Conservation (phyloP, 306 rosid species). For the Cucurbita argyrosperma region DNA sequence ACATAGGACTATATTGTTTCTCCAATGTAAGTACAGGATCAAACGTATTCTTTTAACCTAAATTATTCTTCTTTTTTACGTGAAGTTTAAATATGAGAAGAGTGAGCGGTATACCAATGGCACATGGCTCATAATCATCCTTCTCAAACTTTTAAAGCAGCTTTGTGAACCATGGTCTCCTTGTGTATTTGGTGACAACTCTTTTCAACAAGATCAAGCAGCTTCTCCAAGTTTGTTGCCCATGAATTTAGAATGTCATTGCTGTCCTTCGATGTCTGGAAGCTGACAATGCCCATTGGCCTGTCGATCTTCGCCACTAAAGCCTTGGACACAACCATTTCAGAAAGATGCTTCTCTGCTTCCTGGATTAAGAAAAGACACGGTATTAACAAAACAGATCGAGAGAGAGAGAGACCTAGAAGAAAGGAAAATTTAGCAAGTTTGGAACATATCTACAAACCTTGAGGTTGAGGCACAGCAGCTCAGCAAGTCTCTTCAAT, state of each 20-base stretch:
- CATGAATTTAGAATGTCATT: conserved; percentile 78
- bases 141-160: conserved; percentile 52
- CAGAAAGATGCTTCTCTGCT: conserved; percentile 93
- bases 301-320: conserved; percentile 83
- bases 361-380: conserved; percentile 32
- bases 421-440: neutral
- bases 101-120: neutral
- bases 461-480: conserved; percentile 8
- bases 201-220: conserved; percentile 94
- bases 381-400: neutral
- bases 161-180: conserved; percentile 92
- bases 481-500: conserved; percentile 11
- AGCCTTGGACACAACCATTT: conserved; percentile 96
- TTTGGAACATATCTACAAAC: neutral
- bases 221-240: conserved; percentile 84
- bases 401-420: neutral
- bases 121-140: neutral
- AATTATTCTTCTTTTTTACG: neutral
- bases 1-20: neutral
- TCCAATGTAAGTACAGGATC: neutral
- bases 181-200: conserved; percentile 96
- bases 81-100: neutral
- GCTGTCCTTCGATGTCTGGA: conserved; percentile 82
- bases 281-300: conserved; percentile 69
- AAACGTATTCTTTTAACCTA: too few relatives aligned